These are phyloP conservation scores for Venturia aucupariae DNA, from an alignment of 2,329 filamentous ascomycete genomes.

Conservation along the genomic window DNA sequence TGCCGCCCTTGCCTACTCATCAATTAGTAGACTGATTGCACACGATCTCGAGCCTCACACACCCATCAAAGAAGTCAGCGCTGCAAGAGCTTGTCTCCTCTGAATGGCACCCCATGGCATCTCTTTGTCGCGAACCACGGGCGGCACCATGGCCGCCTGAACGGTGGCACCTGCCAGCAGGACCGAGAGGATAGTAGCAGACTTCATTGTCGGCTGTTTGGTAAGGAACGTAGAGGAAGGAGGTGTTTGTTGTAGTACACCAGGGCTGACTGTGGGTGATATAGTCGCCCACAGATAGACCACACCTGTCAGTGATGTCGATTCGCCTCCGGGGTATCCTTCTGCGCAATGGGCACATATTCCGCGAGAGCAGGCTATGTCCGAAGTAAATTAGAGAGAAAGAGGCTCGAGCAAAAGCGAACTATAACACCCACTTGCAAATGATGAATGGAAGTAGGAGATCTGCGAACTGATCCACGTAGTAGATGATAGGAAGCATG, in stretches of 20 bases:
- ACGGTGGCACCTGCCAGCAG: constrained; percentile 10
- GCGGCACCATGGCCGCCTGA: background rate
- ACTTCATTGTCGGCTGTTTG: constrained; percentile 1
- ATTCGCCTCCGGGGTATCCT: background rate
- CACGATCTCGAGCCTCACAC: background rate
- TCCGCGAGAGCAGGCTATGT: background rate
- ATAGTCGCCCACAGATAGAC: background rate
- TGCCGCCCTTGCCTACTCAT: constrained; percentile 6
- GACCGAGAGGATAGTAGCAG: background rate
- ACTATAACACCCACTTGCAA: background rate
- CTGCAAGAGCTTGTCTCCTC: constrained; percentile 2
- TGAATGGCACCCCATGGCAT: background rate
- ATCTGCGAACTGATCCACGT: background rate
- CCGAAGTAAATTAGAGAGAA: background rate
- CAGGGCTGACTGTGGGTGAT: background rate
- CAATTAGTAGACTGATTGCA: background rate
- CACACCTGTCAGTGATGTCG: background rate
- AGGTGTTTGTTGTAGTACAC: background rate
- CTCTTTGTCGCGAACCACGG: background rate
- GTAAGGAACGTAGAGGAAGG: background rate
- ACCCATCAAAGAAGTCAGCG: constrained; percentile 4
- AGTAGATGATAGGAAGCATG: background rate
- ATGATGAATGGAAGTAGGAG: background rate
- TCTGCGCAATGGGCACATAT: background rate
- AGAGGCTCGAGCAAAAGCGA: background rate